phyloP scores from a whole-genome alignment of 2,329 filamentous ascomycete species.

The Exutisphaerella laricina region DNA sequence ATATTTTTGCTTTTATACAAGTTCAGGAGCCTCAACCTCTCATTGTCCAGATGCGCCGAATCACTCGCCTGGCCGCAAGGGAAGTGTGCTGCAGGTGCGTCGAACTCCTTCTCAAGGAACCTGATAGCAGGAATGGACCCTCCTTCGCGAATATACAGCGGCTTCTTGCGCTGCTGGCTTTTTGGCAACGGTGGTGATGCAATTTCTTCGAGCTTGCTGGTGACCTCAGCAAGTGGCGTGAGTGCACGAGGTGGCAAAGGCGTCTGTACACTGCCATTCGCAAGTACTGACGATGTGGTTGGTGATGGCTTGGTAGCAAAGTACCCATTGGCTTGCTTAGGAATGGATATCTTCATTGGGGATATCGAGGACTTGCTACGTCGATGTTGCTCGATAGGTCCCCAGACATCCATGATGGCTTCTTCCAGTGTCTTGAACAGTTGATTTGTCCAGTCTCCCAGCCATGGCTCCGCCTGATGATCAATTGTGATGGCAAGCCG shows the following conservation, averaged over 20 bases:
- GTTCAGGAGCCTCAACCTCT: constrained; percentile 82
- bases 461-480: constrained; percentile 92
- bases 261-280: constrained; percentile 38
- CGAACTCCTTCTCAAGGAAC: constrained; percentile 91
- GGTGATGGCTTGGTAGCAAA: constrained; percentile 38
- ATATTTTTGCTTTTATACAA: constrained; percentile 88
- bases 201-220: constrained; percentile 26
- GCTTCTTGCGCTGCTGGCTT: constrained; percentile 44
- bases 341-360: constrained; percentile 13
- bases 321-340: constrained; percentile 16
- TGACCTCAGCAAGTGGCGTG: constrained; percentile 24
- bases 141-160: constrained; percentile 90
- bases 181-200: constrained; percentile 32
- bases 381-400: constrained; percentile 43
- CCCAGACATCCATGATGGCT: constrained; percentile 82
- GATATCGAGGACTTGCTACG: constrained; percentile 18
- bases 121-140: constrained; percentile 92
- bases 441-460: constrained; percentile 74
- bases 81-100: constrained; percentile 82
- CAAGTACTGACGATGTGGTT: constrained; percentile 49
- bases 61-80: constrained; percentile 95
- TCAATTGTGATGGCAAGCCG: constrained; percentile 76
- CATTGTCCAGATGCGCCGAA: constrained; percentile 89
- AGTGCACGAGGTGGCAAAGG: constrained; percentile 27
- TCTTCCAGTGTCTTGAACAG: constrained; percentile 85